These are phyloP conservation scores for Populus euphratica DNA, from an alignment of 345 rosid genomes.

Conservation along the genomic window DNA sequence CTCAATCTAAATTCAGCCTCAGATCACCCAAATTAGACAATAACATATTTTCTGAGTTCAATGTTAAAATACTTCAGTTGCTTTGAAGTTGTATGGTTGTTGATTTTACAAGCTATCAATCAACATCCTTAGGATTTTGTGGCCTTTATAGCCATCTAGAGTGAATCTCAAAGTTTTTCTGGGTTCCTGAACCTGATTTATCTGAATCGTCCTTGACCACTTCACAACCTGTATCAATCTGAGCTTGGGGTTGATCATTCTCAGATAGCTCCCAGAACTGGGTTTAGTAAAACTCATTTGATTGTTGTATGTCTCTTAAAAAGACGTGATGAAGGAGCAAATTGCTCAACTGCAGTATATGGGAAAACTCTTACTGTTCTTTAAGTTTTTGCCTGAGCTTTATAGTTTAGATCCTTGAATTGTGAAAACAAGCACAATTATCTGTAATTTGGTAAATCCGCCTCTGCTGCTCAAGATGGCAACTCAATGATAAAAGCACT, in stretches of 20 bases:
- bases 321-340: no score
- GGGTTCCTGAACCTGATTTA: background rate
- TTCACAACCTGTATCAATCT: background rate
- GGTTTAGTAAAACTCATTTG: background rate
- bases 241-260: background rate
- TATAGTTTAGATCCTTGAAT: background rate
- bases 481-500: no score
- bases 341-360: background rate
- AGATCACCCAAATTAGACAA: background rate
- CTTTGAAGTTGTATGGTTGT: background rate
- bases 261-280: background rate
- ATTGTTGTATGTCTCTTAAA: background rate
- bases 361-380: background rate
- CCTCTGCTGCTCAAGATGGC: no score
- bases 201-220: background rate
- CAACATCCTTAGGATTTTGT: background rate
- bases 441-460: no score
- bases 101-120: background rate
- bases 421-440: background rate
- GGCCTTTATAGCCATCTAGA: background rate
- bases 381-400: no score
- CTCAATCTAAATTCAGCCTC: background rate
- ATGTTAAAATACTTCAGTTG: background rate
- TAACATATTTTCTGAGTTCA: background rate
- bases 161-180: background rate